Evolutionary conservation across 768 basidiomycete genomes (phyloP).

Genomic region (Grammothele lineata): DNA sequence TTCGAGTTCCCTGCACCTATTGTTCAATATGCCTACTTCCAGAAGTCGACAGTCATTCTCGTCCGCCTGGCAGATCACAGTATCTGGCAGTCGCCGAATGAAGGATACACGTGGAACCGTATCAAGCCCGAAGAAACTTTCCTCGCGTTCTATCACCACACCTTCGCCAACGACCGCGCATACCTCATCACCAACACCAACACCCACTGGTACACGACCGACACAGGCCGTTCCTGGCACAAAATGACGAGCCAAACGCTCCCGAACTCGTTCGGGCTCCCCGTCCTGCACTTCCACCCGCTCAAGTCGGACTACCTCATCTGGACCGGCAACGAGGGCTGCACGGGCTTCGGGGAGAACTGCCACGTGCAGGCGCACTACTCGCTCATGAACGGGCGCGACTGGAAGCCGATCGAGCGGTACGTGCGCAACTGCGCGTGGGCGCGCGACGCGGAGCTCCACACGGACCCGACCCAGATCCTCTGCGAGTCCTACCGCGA

Average conservation of each 20-base stretch:
- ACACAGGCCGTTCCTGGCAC: slow-evolving; percentile 75
- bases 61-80: slow-evolving; percentile 71
- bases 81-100: slow-evolving; percentile 93
- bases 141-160: slow-evolving; percentile 85
- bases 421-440: slow-evolving; percentile 93
- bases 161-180: slow-evolving; percentile 73
- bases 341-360: slow-evolving; percentile 39
- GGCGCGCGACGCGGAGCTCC: slow-evolving; percentile 76
- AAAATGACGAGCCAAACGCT: slow-evolving; percentile 51
- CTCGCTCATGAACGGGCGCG: slow-evolving; percentile 69
- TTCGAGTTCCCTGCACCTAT: slow-evolving; percentile 64
- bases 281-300: slow-evolving; percentile 86
- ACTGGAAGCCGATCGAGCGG: slow-evolving; percentile 72
- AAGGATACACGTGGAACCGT: slow-evolving; percentile 88
- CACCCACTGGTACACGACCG: slow-evolving; percentile 75
- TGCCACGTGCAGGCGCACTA: slow-evolving; percentile 80
- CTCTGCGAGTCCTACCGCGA: slow-evolving; percentile 84
- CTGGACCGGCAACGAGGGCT: slow-evolving; percentile 80
- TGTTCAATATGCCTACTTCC: slow-evolving; percentile 81
- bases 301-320: slow-evolving; percentile 73
- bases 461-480: slow-evolving; percentile 83
- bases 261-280: slow-evolving; percentile 76
- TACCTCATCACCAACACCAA: slow-evolving; percentile 77
- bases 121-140: slow-evolving; percentile 58
- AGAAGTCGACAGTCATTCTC: slow-evolving; percentile 73